phyloP scores from a whole-genome alignment of 148 eudicot genomes.

The Selenicereus undatus region DNA sequence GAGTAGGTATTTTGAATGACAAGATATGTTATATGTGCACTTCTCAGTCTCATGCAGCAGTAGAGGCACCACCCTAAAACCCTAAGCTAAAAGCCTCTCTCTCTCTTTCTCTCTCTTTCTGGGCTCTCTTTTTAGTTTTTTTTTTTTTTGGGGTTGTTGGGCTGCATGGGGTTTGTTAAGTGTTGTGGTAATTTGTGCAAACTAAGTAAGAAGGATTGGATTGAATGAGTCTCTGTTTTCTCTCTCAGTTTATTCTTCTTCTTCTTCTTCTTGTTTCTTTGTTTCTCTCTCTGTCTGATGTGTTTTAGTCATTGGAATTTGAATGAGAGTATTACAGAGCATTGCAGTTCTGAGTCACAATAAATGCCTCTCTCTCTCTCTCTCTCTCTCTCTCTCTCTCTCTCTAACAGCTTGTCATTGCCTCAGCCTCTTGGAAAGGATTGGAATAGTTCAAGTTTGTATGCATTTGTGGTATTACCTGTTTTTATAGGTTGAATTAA shows the following conservation, averaged over 20 bases:
- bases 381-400: constrained; percentile 14
- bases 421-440: constrained; percentile 24
- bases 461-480: background rate
- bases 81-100: background rate
- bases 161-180: background rate
- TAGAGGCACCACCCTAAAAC: background rate
- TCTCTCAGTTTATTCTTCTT: too few species aligned
- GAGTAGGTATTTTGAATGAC: constrained; percentile 7
- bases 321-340: constrained; percentile 29
- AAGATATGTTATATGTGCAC: background rate
- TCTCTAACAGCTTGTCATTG: constrained; percentile 29
- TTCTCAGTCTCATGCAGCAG: background rate
- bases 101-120: background rate
- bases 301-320: constrained; percentile 25
- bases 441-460: background rate
- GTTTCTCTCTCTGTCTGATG: constrained; percentile 4
- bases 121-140: background rate
- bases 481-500: too few species aligned
- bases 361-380: constrained; percentile 12
- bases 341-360: constrained; percentile 27
- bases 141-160: background rate
- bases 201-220: background rate
- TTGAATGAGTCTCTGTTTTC: background rate
- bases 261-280: too few species aligned
- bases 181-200: background rate